phyloP scores from a whole-genome alignment of 139 green algal species.

The Picochlorum sp. region DNA sequence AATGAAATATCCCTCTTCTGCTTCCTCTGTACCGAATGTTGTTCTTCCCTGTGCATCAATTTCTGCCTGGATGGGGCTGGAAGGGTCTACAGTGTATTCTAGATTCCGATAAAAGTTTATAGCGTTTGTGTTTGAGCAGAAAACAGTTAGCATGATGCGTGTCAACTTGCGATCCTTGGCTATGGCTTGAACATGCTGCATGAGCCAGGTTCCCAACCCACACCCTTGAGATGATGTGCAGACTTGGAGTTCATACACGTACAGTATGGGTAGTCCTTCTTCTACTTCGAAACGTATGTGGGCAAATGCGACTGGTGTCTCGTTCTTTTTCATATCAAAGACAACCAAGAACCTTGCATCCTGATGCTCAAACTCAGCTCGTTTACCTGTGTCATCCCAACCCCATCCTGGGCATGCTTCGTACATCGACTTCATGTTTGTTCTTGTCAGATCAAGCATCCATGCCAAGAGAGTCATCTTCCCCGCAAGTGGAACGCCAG shows the following conservation, averaged over 20 bases:
- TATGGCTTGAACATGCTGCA: conserved; percentile 38
- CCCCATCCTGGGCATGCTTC: conserved; percentile 31
- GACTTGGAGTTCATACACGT: conserved; percentile 43
- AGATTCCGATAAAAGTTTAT: conserved; percentile 29
- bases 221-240: conserved; percentile 17
- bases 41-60: too few relatives aligned
- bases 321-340: not conserved
- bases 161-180: conserved; percentile 17
- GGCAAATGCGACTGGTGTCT: conserved; percentile 28
- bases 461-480: not conserved
- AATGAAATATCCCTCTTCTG: too few relatives aligned
- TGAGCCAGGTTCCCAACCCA: conserved; percentile 36
- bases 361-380: conserved; percentile 23
- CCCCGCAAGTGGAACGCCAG: not conserved
- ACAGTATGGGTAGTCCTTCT: conserved; percentile 31
- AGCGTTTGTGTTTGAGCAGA: conserved; percentile 30
- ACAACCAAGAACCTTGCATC: conserved; percentile 31
- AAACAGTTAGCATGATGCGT: conserved; percentile 44
- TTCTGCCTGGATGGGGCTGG: conserved; percentile 7
- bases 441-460: conserved; percentile 2
- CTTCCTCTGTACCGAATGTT: too few relatives aligned
- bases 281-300: conserved; percentile 43
- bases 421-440: conserved; percentile 19
- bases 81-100: conserved; percentile 16
- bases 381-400: conserved; percentile 32